Percentiles rank a stretch among this genome's conserved stretches.
Evolutionary conservation across 2,329 filamentous ascomycete species (phyloP).

Genomic region (Delphinella strobiligena): DNA sequence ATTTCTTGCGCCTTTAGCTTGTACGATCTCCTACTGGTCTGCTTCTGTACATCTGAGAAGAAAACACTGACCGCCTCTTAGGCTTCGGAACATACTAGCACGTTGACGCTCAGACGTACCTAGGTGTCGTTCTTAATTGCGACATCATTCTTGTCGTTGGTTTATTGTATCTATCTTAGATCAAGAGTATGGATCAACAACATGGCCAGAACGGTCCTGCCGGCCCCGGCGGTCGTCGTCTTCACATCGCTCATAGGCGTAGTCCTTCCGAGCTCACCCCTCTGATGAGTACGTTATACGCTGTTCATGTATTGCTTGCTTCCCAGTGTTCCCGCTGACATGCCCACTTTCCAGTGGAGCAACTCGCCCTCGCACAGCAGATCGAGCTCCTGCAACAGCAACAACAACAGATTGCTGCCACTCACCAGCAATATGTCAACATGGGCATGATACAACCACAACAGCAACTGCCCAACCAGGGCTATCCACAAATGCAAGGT

Average conservation of each 20-base stretch:
- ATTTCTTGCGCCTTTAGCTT: neutral
- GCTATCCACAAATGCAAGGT: conserved; percentile 67
- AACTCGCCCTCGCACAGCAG: conserved; percentile 94
- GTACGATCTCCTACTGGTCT: neutral
- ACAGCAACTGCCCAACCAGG: conserved; percentile 61
- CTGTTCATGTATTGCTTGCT: too few relatives aligned
- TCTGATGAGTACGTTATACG: conserved; percentile 73
- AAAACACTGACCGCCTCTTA: neutral
- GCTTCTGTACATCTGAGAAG: neutral
- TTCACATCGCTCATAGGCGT: conserved; percentile 94
- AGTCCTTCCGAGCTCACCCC: conserved; percentile 96
- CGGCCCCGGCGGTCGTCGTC: conserved; percentile 73
- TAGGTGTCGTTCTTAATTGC: neutral
- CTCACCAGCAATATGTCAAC: conserved; percentile 94
- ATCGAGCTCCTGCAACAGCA: conserved; percentile 96
- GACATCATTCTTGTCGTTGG: neutral
- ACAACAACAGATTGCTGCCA: conserved; percentile 93
- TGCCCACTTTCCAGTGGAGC: conserved; percentile 70
- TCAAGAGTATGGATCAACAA: conserved; percentile 31
- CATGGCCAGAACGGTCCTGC: conserved; percentile 38
- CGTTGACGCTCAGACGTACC: neutral
- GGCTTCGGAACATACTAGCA: too few relatives aligned
- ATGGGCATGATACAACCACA: conserved; percentile 88
- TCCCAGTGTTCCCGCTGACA: conserved; percentile 17
- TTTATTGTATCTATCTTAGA: neutral